phyloP scores from a whole-genome alignment of 139 green algal genomes.

The Chlamydomonas urium region DNA sequence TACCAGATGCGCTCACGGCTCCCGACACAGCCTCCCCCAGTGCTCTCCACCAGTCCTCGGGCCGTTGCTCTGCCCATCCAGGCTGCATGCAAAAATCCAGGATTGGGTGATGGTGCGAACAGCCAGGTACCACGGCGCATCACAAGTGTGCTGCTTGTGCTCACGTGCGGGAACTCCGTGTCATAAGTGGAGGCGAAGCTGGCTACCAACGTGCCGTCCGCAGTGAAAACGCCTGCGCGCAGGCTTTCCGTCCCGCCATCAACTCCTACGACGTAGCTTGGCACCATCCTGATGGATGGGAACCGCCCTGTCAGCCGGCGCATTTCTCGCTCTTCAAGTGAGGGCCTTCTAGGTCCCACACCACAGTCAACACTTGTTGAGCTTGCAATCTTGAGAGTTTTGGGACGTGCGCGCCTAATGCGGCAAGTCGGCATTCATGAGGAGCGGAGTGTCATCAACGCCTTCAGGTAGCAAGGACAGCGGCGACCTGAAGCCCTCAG shows the following conservation, averaged over 20 bases:
- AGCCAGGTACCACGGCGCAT: neutral
- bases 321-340: too few species aligned
- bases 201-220: constrained; percentile 35
- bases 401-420: too few species aligned
- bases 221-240: constrained; percentile 54
- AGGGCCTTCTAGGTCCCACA: too few species aligned
- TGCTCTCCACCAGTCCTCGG: constrained; percentile 63
- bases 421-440: too few species aligned
- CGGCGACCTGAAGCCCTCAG: too few species aligned
- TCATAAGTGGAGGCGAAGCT: constrained; percentile 21
- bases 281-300: too few species aligned
- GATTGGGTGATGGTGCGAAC: neutral
- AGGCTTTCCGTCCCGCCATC: constrained; percentile 75
- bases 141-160: too few species aligned
- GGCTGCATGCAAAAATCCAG: constrained; percentile 19
- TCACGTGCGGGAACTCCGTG: constrained; percentile 18
- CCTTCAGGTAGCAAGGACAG: too few species aligned
- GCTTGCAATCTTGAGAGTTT: too few species aligned
- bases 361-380: too few species aligned
- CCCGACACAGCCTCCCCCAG: constrained; percentile 50
- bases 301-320: too few species aligned
- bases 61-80: constrained; percentile 70
- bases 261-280: constrained; percentile 59
- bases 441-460: too few species aligned
- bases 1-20: constrained; percentile 29